Evolutionary conservation across 139 green algal species (phyloP).

Genomic region (Tetradesmus lagerheimii): DNA sequence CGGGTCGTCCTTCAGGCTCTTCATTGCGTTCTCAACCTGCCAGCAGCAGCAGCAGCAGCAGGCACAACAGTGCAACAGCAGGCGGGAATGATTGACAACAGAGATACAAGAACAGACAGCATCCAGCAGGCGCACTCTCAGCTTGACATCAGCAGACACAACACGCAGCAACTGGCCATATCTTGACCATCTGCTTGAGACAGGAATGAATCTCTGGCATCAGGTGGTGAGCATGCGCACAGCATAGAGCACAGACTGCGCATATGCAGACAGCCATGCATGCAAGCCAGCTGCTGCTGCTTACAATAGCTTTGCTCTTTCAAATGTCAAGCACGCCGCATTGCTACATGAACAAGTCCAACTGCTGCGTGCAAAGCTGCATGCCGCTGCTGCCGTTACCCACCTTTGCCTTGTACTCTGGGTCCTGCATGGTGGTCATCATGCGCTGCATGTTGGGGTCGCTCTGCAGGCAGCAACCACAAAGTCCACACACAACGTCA

Average conservation of each 20-base stretch:
- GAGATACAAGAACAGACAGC: too few species aligned
- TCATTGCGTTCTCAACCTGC: constrained; percentile 66
- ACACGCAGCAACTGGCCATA: not conserved
- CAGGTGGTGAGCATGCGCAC: not conserved
- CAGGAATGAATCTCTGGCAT: too few species aligned
- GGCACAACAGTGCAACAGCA: not conserved
- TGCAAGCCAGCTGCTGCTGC: constrained; percentile 21
- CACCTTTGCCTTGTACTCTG: constrained; percentile 68
- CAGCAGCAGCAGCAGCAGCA: not conserved
- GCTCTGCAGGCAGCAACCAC: constrained; percentile 49
- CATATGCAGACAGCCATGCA: too few species aligned
- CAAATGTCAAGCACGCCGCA: too few species aligned
- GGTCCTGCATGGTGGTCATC: constrained; percentile 82
- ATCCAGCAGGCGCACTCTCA: too few species aligned
- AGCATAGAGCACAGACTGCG: too few species aligned
- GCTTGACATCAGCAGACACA: not conserved
- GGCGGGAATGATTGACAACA: not conserved
- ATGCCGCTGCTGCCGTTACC: not conserved
- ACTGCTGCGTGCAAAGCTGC: not conserved
- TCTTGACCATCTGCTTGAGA: too few species aligned
- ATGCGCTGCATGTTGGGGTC: constrained; percentile 81
- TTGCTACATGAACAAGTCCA: too few species aligned
- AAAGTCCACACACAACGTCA: not conserved
- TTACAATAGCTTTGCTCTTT: too few species aligned
- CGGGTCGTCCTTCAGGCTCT: constrained; percentile 92